Base-by-base conservation (phyloP, 1,284 basidiomycete genomes). In the Cryptococcus sp. region DNA sequence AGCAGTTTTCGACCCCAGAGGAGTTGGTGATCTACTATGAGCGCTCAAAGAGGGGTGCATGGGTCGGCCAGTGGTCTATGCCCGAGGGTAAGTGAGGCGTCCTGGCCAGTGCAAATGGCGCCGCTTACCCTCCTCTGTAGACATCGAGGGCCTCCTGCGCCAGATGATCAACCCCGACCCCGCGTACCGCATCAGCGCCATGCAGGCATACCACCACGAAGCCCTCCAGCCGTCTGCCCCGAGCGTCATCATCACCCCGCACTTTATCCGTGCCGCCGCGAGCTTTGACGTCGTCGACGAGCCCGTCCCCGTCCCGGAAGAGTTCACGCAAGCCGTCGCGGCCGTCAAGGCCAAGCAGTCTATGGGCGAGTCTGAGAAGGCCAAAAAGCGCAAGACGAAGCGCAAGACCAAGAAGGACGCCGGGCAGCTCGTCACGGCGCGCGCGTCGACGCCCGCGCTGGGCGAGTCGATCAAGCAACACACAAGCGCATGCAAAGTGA, bases 11-110 rank as follows among this genome's bases (percentile, higher is more conserved):
- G n/a, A 88, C 84, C n/a, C 85, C 87, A 63, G 78, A 89, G 52
- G 87, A 89, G 62, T 77, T 93, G 20, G 84, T 90, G 69, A 82
- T 82, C 53, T 96, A 97, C 72, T 93, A 89, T 85, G 77, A 82
- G 55, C 82, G 90, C 13, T 90, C 91, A 0, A 77, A 87, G 48
- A 81, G 82, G 2, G 91, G 91, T 12, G 84, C 84, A 66, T 95
- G 93, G 89, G 81, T 90, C n/a, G 91, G 79, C 28, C 61, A 76
- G 35, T 93, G 85, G 83, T 80, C 82, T 52, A 86, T 92, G 80
- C 86, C 87, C 2, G 80, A 80, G 52, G 77, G 80, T 77, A 48
- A 62, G 71, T 62, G 16, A n/a, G n/a, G 9, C 9, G 11, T 16
- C 3, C 13, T 39, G 36, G 23, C 21, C 24, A 7, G 45, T 57